Percentiles rank a stretch among this genome's conserved stretches.
These are phyloP conservation scores for Dioscorea cayenensis DNA, from an alignment of 116 monocot genomes.

Conservation along the genomic window DNA sequence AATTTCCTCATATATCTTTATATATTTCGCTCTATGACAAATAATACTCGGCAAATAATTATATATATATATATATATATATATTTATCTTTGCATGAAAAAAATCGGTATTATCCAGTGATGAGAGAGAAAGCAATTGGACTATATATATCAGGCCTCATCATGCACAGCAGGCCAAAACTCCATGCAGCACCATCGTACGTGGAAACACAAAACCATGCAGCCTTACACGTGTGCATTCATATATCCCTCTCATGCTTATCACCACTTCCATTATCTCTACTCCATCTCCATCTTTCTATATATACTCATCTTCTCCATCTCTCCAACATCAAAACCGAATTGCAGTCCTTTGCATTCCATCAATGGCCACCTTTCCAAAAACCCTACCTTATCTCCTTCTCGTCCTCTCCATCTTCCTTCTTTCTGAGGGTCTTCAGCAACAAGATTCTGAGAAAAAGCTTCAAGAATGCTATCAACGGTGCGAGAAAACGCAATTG, in stretches of 20 bases:
- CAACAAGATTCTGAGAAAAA: conserved; percentile 1
- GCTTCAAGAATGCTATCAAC: conserved; percentile 6
- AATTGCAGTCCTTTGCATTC: too few relatives aligned
- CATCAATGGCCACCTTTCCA: background rate
- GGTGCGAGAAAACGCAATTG: background rate
- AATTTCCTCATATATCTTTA: too few relatives aligned
- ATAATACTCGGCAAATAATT: too few relatives aligned
- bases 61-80: too few relatives aligned
- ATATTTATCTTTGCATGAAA: too few relatives aligned
- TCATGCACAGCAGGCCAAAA: background rate
- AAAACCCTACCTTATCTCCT: background rate
- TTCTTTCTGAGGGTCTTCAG: background rate
- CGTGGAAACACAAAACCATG: background rate
- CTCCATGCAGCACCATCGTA: background rate
- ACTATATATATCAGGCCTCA: background rate
- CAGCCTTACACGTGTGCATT: background rate
- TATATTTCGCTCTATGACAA: too few relatives aligned
- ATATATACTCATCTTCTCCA: background rate
- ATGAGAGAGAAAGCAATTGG: too few relatives aligned
- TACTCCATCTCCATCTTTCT: background rate
- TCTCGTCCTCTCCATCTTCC: background rate
- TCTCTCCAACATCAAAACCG: background rate
- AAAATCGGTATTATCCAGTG: too few relatives aligned
- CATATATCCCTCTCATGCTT: background rate
- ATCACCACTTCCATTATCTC: background rate